Percentiles rank a stretch among this genome's conserved stretches.
These are phyloP conservation scores for Fusarium euwallaceae DNA, from an alignment of 2,329 filamentous ascomycete genomes.

Conservation along the genomic window DNA sequence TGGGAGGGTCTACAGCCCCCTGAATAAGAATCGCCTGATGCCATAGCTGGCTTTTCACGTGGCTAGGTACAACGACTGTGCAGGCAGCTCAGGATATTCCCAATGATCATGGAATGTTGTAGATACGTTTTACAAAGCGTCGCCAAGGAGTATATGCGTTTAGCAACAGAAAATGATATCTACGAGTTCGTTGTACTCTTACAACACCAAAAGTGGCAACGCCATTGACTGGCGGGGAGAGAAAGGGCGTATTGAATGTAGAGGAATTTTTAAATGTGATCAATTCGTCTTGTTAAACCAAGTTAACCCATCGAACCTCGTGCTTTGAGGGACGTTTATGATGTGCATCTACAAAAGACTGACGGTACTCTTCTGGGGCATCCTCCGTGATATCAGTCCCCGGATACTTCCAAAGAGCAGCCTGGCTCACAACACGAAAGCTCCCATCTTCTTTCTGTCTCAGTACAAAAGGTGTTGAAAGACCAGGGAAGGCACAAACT, in stretches of 20 bases:
- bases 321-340: neutral
- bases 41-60: neutral
- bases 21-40: neutral
- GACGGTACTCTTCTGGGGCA: neutral
- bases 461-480: neutral
- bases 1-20: neutral
- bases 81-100: neutral
- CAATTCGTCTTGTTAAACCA: neutral
- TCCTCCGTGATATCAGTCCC: neutral
- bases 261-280: neutral
- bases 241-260: neutral
- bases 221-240: neutral
- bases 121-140: too few relatives aligned
- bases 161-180: too few relatives aligned
- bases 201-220: neutral
- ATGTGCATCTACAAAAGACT: neutral
- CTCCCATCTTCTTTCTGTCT: neutral
- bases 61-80: neutral
- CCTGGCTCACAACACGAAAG: neutral
- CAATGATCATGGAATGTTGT: neutral
- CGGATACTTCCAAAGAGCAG: neutral
- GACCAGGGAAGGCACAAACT: conserved; percentile 5
- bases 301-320: neutral
- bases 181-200: neutral
- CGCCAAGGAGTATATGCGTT: too few relatives aligned